A percentile compares a stretch with the other conserved stretches of the same genome.
Conservation (phyloP, 345 rosid genomes). For the Acer negundo region DNA sequence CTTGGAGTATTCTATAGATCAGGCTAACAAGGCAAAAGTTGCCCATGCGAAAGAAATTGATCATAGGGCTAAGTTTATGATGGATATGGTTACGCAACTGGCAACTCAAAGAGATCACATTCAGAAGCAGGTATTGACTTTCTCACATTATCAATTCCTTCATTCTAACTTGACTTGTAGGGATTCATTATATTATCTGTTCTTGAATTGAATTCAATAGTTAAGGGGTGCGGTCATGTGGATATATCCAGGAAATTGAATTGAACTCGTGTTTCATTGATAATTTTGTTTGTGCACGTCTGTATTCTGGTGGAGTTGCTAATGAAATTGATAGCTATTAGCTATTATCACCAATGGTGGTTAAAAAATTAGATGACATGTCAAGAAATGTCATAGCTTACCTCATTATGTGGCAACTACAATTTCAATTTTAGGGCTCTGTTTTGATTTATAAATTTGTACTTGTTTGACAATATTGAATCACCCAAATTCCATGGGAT, state of each 20-base stretch:
- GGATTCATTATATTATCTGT: background rate
- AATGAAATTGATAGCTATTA: background rate
- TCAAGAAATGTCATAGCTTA: background rate
- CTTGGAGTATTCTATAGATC: constrained; percentile 60
- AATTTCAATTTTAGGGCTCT: background rate
- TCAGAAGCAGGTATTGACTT: constrained; percentile 65
- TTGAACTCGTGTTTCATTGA: background rate
- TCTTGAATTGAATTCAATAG: background rate
- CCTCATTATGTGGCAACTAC: background rate
- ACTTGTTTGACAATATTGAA: background rate
- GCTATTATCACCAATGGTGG: background rate
- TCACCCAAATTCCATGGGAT: background rate
- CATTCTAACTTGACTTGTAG: background rate
- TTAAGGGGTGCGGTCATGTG: background rate
- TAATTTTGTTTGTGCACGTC: background rate
- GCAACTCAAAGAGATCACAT: constrained; percentile 77
- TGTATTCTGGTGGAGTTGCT: background rate
- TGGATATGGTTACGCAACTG: constrained; percentile 71
- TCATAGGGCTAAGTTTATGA: constrained; percentile 54
- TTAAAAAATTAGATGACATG: background rate
- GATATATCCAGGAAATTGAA: constrained; percentile 1
- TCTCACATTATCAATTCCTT: background rate
- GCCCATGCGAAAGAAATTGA: constrained; percentile 66
- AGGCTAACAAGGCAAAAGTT: constrained; percentile 49
- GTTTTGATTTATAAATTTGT: background rate